Evolutionary conservation across 495 filamentous ascomycete genomes (phyloP).

Genomic region (Pyronema omphalodes): DNA sequence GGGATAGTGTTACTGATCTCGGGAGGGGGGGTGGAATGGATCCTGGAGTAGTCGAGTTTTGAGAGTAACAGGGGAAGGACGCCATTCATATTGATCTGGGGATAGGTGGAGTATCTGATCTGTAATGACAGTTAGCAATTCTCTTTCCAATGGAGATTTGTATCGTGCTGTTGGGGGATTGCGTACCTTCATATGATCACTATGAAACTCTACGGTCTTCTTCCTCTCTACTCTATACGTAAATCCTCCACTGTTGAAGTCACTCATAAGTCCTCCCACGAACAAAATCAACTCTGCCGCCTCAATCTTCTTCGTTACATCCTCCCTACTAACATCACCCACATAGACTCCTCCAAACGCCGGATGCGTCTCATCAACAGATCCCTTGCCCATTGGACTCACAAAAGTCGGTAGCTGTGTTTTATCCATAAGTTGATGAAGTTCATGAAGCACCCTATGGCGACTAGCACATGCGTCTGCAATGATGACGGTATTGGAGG

Average conservation of each 20-base stretch:
- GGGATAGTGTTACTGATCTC: slow-evolving; percentile 38
- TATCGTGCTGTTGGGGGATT: background rate
- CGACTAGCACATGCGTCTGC: slow-evolving; percentile 86
- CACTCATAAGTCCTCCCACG: slow-evolving; percentile 68
- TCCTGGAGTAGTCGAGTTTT: slow-evolving; percentile 37
- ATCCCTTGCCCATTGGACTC: slow-evolving; percentile 82
- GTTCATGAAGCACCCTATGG: slow-evolving; percentile 56
- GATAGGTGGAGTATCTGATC: slow-evolving; percentile 59
- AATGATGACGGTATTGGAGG: slow-evolving; percentile 61
- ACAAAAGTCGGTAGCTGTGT: slow-evolving; percentile 69
- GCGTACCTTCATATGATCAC: slow-evolving; percentile 45
- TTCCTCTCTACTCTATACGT: slow-evolving; percentile 66
- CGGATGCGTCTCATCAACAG: slow-evolving; percentile 55
- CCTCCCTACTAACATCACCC: slow-evolving; percentile 54
- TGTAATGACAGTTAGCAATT: background rate
- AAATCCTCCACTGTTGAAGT: slow-evolving; percentile 83
- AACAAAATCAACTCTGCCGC: slow-evolving; percentile 64
- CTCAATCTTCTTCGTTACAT: slow-evolving; percentile 57
- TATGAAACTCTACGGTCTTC: slow-evolving; percentile 78
- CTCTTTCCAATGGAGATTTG: background rate
- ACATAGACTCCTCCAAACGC: slow-evolving; percentile 79
- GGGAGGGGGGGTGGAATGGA: slow-evolving; percentile 30
- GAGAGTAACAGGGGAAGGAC: slow-evolving; percentile 61
- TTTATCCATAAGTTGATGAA: slow-evolving; percentile 56
- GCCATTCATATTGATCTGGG: slow-evolving; percentile 65